Evolutionary conservation across 208 protist species (phyloP).

Genomic region (Acanthamoeba rhysodes): DNA sequence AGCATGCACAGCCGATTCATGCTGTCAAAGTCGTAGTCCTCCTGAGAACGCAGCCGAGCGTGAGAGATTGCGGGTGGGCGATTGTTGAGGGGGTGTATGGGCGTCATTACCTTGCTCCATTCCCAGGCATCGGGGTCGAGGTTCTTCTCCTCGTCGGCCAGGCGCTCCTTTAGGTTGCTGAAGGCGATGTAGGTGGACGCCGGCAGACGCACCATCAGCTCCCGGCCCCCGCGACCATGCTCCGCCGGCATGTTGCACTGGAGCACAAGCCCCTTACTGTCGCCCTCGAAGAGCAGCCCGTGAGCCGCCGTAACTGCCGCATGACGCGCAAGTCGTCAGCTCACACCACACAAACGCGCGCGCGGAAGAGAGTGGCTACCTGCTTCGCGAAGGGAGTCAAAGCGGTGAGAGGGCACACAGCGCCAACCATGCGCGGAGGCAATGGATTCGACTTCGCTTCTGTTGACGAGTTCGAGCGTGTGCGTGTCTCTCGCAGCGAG

Average conservation of each 20-base stretch:
- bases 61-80: not conserved
- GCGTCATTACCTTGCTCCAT: not conserved
- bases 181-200: not conserved
- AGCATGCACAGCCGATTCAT: conserved; percentile 28
- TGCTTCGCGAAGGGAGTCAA: not conserved
- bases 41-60: not conserved
- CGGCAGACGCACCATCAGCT: conserved; percentile 3
- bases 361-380: not conserved
- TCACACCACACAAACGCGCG: no score
- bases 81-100: not conserved
- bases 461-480: not conserved
- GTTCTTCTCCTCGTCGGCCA: not conserved
- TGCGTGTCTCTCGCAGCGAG: not conserved
- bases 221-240: not conserved
- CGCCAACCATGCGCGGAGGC: not conserved
- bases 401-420: not conserved
- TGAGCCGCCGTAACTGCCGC: not conserved
- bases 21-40: conserved; percentile 49
- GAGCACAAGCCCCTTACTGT: not conserved
- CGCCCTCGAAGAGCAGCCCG: not conserved
- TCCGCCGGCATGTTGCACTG: not conserved
- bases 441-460: not conserved
- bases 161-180: conserved; percentile 20
- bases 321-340: not conserved
- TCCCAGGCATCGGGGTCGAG: conserved; percentile 41